Evolutionary conservation across 768 basidiomycete species (phyloP).

Genomic region (Naganishia vishniacii): DNA sequence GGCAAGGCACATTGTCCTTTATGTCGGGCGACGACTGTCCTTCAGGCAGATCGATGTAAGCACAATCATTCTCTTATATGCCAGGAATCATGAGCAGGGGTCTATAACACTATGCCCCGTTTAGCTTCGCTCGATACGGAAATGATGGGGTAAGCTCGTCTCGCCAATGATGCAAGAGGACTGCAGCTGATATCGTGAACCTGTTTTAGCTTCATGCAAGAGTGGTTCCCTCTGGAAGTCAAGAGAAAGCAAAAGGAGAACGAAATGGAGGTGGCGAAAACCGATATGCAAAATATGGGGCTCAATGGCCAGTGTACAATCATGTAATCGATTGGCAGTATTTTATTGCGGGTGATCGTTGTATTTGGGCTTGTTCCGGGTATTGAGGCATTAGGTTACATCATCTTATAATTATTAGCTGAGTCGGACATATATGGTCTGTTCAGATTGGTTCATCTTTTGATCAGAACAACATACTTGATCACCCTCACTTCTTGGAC

Average conservation of each 20-base stretch:
- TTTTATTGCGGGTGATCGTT: not conserved
- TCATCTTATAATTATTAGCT: not conserved
- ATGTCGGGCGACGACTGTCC: slow-evolving; percentile 71
- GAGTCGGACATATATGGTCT: no score
- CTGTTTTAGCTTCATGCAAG: slow-evolving; percentile 79
- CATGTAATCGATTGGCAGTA: not conserved
- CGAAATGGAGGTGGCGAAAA: slow-evolving; percentile 65
- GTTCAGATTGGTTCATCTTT: no score
- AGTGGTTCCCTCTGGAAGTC: slow-evolving; percentile 85
- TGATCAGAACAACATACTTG: no score
- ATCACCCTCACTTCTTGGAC: no score
- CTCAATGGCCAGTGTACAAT: slow-evolving; percentile 41
- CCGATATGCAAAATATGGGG: slow-evolving; percentile 65
- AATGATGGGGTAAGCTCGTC: slow-evolving; percentile 44
- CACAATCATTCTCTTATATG: no score
- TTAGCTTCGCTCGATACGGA: slow-evolving; percentile 42
- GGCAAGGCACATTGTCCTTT: slow-evolving; percentile 72
- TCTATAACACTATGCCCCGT: not conserved
- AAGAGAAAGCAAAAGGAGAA: slow-evolving; percentile 68
- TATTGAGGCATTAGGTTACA: not conserved
- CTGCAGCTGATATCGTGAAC: slow-evolving; percentile 78
- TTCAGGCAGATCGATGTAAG: slow-evolving; percentile 71
- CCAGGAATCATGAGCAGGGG: no score
- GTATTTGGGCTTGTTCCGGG: slow-evolving; percentile 2
- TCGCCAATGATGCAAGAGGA: slow-evolving; percentile 56